These are phyloP conservation scores for Hypoxylon rickii DNA, from an alignment of 495 filamentous ascomycete genomes.

Conservation along the genomic window DNA sequence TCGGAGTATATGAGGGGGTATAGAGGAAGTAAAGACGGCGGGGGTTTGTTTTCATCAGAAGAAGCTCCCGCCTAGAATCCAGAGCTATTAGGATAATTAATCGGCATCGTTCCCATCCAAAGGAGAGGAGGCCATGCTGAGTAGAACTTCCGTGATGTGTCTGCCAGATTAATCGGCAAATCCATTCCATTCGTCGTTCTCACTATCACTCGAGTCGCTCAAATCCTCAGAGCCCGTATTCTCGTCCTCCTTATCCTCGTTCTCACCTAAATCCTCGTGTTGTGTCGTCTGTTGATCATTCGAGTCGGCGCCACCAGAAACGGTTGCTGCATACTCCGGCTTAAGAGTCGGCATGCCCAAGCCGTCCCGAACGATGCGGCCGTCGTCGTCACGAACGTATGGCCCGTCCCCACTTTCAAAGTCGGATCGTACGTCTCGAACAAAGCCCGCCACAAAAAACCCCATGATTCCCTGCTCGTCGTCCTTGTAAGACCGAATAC, in stretches of 20 bases:
- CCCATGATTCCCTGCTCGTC: slow-evolving; percentile 69
- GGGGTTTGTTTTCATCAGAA: too few species aligned
- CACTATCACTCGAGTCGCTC: slow-evolving; percentile 15
- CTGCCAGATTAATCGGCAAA: slow-evolving; percentile 56
- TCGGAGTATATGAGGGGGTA: too few species aligned
- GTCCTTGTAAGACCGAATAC: slow-evolving; percentile 79
- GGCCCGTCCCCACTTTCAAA: slow-evolving; percentile 31
- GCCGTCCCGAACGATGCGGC: slow-evolving; percentile 43
- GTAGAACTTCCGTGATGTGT: too few species aligned
- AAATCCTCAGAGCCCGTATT: slow-evolving; percentile 27
- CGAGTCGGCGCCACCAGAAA: too few species aligned
- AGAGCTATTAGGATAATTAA: too few species aligned
- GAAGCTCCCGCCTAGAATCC: too few species aligned
- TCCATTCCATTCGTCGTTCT: slow-evolving; percentile 53
- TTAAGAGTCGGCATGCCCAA: slow-evolving; percentile 48
- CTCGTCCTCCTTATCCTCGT: slow-evolving; percentile 29
- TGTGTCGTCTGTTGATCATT: not conserved
- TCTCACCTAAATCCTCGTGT: slow-evolving; percentile 21
- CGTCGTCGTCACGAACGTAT: slow-evolving; percentile 45
- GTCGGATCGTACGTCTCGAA: slow-evolving; percentile 38
- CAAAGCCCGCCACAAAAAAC: slow-evolving; percentile 47
- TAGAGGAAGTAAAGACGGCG: too few species aligned
- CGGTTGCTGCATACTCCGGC: slow-evolving; percentile 24
- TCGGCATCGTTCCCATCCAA: too few species aligned
- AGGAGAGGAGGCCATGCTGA: too few species aligned